Conservation (phyloP, 805 yeast species). For the Saccharomycopsis vini region DNA sequence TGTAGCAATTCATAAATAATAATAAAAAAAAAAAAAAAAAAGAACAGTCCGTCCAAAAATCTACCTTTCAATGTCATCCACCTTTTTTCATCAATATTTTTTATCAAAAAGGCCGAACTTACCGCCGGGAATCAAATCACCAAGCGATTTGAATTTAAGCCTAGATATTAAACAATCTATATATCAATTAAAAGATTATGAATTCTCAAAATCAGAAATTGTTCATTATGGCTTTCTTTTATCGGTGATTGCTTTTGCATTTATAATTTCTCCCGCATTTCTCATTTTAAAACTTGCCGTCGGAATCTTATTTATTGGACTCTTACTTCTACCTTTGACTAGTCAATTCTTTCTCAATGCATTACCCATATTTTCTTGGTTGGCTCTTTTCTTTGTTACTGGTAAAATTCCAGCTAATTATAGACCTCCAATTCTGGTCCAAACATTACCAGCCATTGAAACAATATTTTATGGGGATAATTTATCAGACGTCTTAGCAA, state of each 20-base stretch:
- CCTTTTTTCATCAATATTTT: constrained; percentile 41
- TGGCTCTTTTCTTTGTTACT: constrained; percentile 70
- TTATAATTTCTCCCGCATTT: constrained; percentile 47
- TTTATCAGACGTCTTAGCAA: constrained; percentile 72
- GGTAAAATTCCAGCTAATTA: constrained; percentile 61
- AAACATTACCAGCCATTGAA: constrained; percentile 84
- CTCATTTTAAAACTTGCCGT: constrained; percentile 30
- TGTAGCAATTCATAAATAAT: too few relatives aligned
- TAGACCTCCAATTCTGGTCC: constrained; percentile 85
- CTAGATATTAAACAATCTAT: constrained; percentile 37
- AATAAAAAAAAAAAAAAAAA: too few relatives aligned
- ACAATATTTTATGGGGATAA: constrained; percentile 89
- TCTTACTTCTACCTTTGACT: constrained; percentile 62
- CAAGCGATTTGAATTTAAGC: constrained; percentile 44
- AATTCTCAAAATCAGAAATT: constrained; percentile 40
- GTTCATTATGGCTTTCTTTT: constrained; percentile 42
- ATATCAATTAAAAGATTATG: constrained; percentile 33
- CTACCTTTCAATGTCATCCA: too few relatives aligned
- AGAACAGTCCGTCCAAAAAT: too few relatives aligned
- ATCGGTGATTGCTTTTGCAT: constrained; percentile 48
- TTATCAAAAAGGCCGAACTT: constrained; percentile 36
- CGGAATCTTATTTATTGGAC: constrained; percentile 32
- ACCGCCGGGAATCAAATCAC: constrained; percentile 34
- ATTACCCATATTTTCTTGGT: constrained; percentile 79
- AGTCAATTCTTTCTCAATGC: constrained; percentile 80